Evolutionary conservation across 116 monocot species (phyloP).

Genomic region (Dioscorea cayenensis): DNA sequence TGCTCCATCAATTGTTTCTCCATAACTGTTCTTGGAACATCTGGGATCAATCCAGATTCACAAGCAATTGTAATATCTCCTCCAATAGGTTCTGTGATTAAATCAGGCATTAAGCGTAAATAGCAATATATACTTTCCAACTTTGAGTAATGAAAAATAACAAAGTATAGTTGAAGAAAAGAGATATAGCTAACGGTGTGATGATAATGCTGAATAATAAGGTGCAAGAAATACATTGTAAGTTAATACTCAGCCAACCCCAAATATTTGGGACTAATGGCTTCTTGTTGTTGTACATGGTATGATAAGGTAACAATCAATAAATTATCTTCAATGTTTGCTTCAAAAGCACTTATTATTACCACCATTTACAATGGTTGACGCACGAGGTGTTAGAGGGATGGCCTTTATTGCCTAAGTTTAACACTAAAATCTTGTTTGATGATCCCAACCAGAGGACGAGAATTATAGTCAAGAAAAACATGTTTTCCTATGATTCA

Average conservation of each 20-base stretch:
- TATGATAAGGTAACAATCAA: no score
- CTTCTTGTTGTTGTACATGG: no score
- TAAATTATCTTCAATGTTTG: not conserved
- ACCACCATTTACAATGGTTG: not conserved
- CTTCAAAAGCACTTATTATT: not conserved
- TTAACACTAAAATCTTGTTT: not conserved
- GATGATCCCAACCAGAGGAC: not conserved
- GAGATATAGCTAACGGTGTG: not conserved
- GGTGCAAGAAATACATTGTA: not conserved
- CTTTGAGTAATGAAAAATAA: not conserved
- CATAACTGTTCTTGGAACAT: conserved; percentile 38
- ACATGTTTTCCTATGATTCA: not conserved
- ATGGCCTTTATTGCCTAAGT: not conserved
- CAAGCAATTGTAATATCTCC: conserved; percentile 65
- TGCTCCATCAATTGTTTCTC: conserved; percentile 56
- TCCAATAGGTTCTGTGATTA: conserved; percentile 67
- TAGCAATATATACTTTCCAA: not conserved
- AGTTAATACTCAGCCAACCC: not conserved
- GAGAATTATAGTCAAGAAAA: not conserved
- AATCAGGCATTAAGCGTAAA: not conserved
- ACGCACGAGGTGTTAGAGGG: not conserved
- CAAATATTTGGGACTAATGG: no score
- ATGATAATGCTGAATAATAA: not conserved
- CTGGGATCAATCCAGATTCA: conserved; percentile 49
- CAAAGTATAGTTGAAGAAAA: not conserved